These are phyloP conservation scores for Acacia confusa DNA, from an alignment of 306 rosid genomes.

Conservation along the genomic window DNA sequence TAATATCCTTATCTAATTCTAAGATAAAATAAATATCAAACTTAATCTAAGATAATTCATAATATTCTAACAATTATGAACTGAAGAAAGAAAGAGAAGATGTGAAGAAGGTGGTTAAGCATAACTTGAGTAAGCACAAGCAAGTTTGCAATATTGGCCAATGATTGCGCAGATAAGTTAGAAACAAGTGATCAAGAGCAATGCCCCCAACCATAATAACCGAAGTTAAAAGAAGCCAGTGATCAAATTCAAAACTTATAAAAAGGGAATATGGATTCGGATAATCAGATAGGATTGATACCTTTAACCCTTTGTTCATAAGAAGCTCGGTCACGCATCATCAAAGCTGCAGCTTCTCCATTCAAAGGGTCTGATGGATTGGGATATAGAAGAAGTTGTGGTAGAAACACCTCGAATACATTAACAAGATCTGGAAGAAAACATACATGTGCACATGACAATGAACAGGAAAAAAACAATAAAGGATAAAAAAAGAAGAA, in stretches of 20 bases:
- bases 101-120: background rate
- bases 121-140: background rate
- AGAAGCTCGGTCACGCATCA: conserved; percentile 52
- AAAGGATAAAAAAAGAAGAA: background rate
- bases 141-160: conserved; percentile 3
- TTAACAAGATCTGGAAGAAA: conserved; percentile 58
- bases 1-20: too few relatives aligned
- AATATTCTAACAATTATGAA: too few relatives aligned
- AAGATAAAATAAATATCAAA: too few relatives aligned
- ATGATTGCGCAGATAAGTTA: background rate
- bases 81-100: background rate
- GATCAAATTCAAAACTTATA: background rate
- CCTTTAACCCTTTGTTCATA: conserved; percentile 64
- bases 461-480: background rate
- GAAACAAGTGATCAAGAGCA: background rate
- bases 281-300: conserved; percentile 22
- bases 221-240: background rate
- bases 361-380: conserved; percentile 63
- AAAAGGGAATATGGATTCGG: conserved; percentile 21
- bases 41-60: too few relatives aligned
- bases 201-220: background rate
- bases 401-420: conserved; percentile 61
- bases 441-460: conserved; percentile 18
- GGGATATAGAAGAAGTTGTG: conserved; percentile 63
- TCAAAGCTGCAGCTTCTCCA: conserved; percentile 61